phyloP scores from a whole-genome alignment of 2,329 filamentous ascomycete species.

The Endoconidiophora laricicola region DNA sequence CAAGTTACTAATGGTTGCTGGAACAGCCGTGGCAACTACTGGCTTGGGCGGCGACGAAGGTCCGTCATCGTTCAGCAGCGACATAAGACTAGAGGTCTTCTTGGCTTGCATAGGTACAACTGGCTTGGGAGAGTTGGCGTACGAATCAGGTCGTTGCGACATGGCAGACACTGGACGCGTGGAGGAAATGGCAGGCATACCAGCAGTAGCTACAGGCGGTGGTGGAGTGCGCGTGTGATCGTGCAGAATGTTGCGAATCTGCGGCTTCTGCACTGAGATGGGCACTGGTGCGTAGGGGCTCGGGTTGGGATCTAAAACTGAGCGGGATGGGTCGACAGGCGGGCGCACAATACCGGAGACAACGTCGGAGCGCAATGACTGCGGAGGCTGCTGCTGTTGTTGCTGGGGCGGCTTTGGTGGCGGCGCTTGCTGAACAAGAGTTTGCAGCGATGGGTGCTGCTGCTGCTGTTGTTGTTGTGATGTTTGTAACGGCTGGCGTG shows the following conservation, averaged over 20 bases:
- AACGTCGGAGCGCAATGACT: not conserved
- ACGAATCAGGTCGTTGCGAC: slow-evolving; percentile 7
- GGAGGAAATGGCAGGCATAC: not conserved
- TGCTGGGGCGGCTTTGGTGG: not conserved
- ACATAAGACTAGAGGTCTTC: slow-evolving; percentile 49
- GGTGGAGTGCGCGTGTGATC: not conserved
- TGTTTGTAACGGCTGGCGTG: not conserved
- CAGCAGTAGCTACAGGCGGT: not conserved
- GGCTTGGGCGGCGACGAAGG: slow-evolving; percentile 27
- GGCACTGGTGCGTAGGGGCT: not conserved
- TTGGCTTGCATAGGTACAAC: slow-evolving; percentile 21
- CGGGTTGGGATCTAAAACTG: not conserved
- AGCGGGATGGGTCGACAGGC: not conserved
- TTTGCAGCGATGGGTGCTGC: no score
- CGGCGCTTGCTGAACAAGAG: not conserved
- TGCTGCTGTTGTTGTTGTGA: no score
- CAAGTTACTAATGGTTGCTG: slow-evolving; percentile 26
- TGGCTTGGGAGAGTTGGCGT: slow-evolving; percentile 8
- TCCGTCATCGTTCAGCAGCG: slow-evolving; percentile 44
- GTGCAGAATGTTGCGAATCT: slow-evolving; percentile 6
- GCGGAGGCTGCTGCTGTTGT: not conserved
- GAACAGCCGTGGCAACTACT: slow-evolving; percentile 28
- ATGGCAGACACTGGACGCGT: not conserved
- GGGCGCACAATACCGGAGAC: not conserved
- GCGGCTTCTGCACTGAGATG: not conserved